phyloP scores from a whole-genome alignment of 441 rosid genomes.

The Pelargonium myrrhifolium region DNA sequence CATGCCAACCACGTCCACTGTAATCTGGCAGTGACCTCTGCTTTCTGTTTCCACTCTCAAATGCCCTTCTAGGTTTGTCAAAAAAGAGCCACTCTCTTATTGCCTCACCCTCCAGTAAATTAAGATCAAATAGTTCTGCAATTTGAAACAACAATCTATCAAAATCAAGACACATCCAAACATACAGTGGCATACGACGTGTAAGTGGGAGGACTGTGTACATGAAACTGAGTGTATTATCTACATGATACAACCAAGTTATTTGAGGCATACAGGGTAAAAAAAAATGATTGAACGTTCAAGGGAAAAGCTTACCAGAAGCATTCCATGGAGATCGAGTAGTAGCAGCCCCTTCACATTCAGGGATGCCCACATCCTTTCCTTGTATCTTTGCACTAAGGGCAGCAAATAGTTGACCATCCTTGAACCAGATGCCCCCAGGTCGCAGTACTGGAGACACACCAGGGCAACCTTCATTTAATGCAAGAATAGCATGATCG shows the following conservation, averaged over 20 bases:
- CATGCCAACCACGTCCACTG: slow-evolving; percentile 66
- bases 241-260: background rate
- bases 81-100: slow-evolving; percentile 63
- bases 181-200: too few species aligned
- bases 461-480: slow-evolving; percentile 41
- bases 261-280: background rate
- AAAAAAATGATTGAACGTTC: background rate
- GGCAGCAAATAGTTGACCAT: slow-evolving; percentile 42
- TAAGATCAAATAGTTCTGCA: slow-evolving; percentile 51
- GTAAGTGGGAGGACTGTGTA: too few species aligned
- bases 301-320: slow-evolving; percentile 27
- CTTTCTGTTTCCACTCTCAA: slow-evolving; percentile 63
- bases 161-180: too few species aligned
- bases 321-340: slow-evolving; percentile 64
- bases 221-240: too few species aligned
- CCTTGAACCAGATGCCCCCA: slow-evolving; percentile 52
- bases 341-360: slow-evolving; percentile 59
- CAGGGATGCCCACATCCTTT: slow-evolving; percentile 63
- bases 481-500: slow-evolving; percentile 46
- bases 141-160: background rate
- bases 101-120: slow-evolving; percentile 46
- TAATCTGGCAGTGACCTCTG: slow-evolving; percentile 69
- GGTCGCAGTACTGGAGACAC: slow-evolving; percentile 47
- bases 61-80: slow-evolving; percentile 64
- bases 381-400: slow-evolving; percentile 46